Evolutionary conservation across 2,329 filamentous ascomycete genomes (phyloP).

Genomic region (Xylaria hypoxylon): DNA sequence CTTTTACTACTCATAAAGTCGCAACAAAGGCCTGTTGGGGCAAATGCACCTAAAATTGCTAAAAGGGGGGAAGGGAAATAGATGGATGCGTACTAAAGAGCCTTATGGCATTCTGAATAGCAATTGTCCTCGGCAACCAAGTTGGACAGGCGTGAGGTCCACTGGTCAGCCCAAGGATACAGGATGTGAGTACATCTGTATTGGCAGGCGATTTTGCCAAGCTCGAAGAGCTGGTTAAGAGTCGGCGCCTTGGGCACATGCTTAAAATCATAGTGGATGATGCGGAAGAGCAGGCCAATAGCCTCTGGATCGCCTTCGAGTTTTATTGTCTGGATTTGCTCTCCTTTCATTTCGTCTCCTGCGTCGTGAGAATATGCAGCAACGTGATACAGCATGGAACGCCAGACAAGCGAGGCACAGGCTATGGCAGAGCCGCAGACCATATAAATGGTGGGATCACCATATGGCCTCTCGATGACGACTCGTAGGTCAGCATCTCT

Average conservation of each 20-base stretch:
- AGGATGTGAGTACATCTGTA: constrained; percentile 44
- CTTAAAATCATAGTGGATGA: constrained; percentile 45
- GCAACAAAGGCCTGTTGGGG: no score
- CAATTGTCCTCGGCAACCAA: constrained; percentile 22
- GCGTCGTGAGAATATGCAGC: neutral
- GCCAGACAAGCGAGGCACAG: constrained; percentile 43
- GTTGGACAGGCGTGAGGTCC: constrained; percentile 35
- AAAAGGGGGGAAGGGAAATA: no score
- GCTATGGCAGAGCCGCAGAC: constrained; percentile 39
- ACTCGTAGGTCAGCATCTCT: constrained; percentile 30
- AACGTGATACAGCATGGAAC: constrained; percentile 34
- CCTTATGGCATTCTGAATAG: constrained; percentile 41
- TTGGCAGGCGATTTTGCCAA: constrained; percentile 35
- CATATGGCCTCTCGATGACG: constrained; percentile 3
- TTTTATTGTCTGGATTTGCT: constrained; percentile 22
- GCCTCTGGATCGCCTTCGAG: constrained; percentile 40
- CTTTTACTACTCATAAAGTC: neutral
- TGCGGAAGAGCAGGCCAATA: constrained; percentile 40
- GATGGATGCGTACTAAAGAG: constrained; percentile 26
- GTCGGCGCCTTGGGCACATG: constrained; percentile 35
- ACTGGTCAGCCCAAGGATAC: constrained; percentile 44
- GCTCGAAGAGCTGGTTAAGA: constrained; percentile 43
- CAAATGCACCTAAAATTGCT: neutral
- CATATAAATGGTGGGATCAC: constrained; percentile 25
- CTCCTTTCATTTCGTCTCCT: neutral